A percentile compares a stretch with the other conserved stretches of the same genome.
phyloP scores from a whole-genome alignment of 2,329 filamentous ascomycete species.

The Fusarium musae region DNA sequence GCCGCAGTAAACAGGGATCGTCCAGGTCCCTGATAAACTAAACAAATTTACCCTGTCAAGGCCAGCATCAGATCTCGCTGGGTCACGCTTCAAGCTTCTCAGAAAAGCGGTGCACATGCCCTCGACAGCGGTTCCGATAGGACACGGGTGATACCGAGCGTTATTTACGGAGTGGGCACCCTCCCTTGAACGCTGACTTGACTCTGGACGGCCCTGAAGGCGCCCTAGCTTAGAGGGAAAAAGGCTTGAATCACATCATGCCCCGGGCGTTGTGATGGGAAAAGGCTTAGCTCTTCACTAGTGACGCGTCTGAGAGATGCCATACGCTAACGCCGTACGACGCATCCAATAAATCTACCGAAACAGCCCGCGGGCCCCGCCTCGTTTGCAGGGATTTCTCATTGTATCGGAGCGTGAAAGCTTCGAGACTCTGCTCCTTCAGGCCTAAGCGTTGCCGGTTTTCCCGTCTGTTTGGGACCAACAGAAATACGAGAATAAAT shows the following conservation, averaged over 20 bases:
- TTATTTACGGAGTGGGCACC: not conserved
- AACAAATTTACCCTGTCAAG: not conserved
- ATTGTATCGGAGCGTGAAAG: not conserved
- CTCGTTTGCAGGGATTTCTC: not conserved
- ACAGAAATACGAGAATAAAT: slow-evolving; percentile 1
- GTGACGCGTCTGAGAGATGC: not conserved
- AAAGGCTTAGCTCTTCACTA: not conserved
- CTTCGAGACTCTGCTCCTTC: not conserved
- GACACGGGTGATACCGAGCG: not conserved
- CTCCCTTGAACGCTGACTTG: not conserved
- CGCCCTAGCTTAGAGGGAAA: not conserved
- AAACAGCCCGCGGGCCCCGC: not conserved
- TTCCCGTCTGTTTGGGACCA: not conserved
- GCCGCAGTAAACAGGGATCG: not conserved
- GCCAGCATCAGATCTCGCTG: not conserved
- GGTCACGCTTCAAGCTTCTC: not conserved
- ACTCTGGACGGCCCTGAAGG: not conserved
- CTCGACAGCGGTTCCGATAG: not conserved
- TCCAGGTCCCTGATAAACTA: not conserved
- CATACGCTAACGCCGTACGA: not conserved
- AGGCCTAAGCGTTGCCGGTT: slow-evolving; percentile 1
- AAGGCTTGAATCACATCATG: not conserved
- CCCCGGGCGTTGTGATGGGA: not conserved
- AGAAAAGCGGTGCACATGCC: not conserved
- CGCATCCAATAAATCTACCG: slow-evolving; percentile 1